Evolutionary conservation across 768 basidiomycete genomes (phyloP).

Genomic region (Macrocybe gigantea): DNA sequence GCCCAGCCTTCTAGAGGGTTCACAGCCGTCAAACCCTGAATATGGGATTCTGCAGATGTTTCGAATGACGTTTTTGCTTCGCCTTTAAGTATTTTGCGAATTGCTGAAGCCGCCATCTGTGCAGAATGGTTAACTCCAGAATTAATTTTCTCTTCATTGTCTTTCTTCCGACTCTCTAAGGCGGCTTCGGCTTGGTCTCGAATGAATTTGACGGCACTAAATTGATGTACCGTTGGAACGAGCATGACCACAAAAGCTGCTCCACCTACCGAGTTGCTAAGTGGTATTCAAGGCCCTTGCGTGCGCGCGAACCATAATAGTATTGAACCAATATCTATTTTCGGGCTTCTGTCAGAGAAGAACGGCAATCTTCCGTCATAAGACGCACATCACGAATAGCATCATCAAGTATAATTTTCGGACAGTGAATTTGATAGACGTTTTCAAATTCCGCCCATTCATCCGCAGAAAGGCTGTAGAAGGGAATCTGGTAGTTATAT

Average conservation of each 20-base stretch:
- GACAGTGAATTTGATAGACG: slow-evolving; percentile 87
- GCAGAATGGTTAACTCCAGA: slow-evolving; percentile 36
- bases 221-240: slow-evolving; percentile 3
- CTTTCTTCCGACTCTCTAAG: slow-evolving; percentile 18
- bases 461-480: slow-evolving; percentile 57
- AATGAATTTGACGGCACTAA: slow-evolving; percentile 80
- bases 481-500: slow-evolving; percentile 58
- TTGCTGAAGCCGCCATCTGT: slow-evolving; percentile 59
- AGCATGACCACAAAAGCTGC: slow-evolving; percentile 2
- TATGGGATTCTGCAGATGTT: slow-evolving; percentile 17
- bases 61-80: slow-evolving; percentile 47
- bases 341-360: not conserved
- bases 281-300: slow-evolving; percentile 81
- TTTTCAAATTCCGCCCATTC: slow-evolving; percentile 85
- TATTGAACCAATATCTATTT: slow-evolving; percentile 80
- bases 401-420: slow-evolving; percentile 72
- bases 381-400: slow-evolving; percentile 70
- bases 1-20: slow-evolving; percentile 68
- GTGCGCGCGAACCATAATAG: slow-evolving; percentile 73
- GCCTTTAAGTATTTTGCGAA: slow-evolving; percentile 59
- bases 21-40: slow-evolving; percentile 30
- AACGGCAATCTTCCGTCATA: not conserved
- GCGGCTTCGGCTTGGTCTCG: slow-evolving; percentile 68
- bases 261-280: slow-evolving; percentile 67
- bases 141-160: slow-evolving; percentile 16